These are phyloP conservation scores for Rubus idaeus DNA, from an alignment of 306 rosid species.

Conservation along the genomic window DNA sequence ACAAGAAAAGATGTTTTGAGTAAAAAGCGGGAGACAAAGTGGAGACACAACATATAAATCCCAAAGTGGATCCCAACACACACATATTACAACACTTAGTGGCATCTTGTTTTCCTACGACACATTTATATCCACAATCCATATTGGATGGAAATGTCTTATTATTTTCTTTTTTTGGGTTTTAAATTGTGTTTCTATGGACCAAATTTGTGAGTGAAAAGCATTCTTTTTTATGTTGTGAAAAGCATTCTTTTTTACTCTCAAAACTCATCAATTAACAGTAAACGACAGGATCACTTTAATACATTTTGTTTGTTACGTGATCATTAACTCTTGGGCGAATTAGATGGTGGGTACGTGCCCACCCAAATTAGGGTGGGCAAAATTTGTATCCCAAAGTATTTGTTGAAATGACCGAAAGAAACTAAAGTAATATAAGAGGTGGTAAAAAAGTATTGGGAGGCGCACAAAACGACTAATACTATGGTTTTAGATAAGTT, in stretches of 20 bases:
- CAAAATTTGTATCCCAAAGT: too few species aligned
- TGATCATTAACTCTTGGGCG: background rate
- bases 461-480: too few species aligned
- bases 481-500: too few species aligned
- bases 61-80: constrained; percentile 53
- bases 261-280: background rate
- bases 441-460: too few species aligned
- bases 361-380: too few species aligned
- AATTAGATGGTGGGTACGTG: background rate
- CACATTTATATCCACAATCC: constrained; percentile 1
- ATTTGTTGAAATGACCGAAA: too few species aligned
- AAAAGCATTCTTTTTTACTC: background rate
- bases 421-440: too few species aligned
- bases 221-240: background rate
- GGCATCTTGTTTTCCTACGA: background rate
- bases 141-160: background rate
- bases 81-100: background rate
- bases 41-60: constrained; percentile 58
- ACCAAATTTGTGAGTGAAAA: background rate
- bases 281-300: background rate
- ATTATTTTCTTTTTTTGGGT: background rate
- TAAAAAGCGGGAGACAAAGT: constrained; percentile 55
- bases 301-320: background rate
- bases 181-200: background rate
- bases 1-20: constrained; percentile 28